Evolutionary conservation across 305 asterid species (phyloP), one percentile per base, ranked within the genome.

Genomic region (Coffea humblotiana): DNA sequence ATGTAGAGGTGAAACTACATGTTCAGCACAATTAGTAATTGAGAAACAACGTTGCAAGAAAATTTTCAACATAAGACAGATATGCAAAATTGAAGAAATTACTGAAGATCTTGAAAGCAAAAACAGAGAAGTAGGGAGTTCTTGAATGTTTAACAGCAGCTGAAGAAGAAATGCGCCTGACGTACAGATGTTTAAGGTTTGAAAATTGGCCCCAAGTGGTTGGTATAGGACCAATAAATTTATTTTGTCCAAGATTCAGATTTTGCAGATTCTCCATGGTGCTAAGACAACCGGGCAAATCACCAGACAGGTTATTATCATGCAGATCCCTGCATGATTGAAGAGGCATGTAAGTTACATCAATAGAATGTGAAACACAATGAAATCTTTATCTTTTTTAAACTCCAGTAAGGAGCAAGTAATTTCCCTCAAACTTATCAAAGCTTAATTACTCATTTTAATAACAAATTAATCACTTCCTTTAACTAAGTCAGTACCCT

Each of bases 191-290:
- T 80, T 93, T 95, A 73, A 95, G 90, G 79, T 88, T 84, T 84
- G 88, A 74, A 48, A 95, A 88, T 72, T 83, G 90, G 76, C 91
- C 92, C 98, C 95, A 95, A 14, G 93, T 83, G 29, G 81, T 77
- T 56, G 98, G 98, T 84, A 95, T 91, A 16, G 95, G 80, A 80
- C 98, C 97, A 63, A 70, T 91, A 81, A 95, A 92, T 72, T 85
- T 84, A 80, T 95, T 95, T 82, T 88, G 65, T n/a, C 92, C 95
- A 72, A 95, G 88, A 81, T 92, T 89, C 88, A 93, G 85, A 82
- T 89, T 90, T 85, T 92, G 90, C 7, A 95, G 87, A 82, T 83
- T 81, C 79, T 43, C 25, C 93, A 93, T 82, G 88, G 70, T 84
- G 81, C 94, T 85, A 48, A 95, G 80, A 82, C 85, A 91, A 83